Evolutionary conservation across 2,329 filamentous ascomycete species (phyloP).

Genomic region (Arthrobotrys iridis): DNA sequence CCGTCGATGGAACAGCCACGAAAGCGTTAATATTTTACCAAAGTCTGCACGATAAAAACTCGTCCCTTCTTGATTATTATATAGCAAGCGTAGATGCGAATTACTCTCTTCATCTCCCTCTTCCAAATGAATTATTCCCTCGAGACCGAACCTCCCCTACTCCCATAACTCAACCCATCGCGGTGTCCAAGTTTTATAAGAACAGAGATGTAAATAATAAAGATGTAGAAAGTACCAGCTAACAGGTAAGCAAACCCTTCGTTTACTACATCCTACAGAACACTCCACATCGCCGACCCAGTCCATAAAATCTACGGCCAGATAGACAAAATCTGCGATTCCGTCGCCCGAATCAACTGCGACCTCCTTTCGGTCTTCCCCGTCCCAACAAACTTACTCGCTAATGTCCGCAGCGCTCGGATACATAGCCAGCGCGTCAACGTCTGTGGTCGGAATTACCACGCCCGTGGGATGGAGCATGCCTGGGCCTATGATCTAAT

Average conservation of each 20-base stretch:
- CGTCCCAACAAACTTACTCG: not conserved
- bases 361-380: slow-evolving; percentile 4
- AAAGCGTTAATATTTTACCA: slow-evolving; percentile 1
- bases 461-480: not conserved
- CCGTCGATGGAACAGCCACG: slow-evolving; percentile 15
- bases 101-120: too few species aligned
- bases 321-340: slow-evolving; percentile 16
- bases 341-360: slow-evolving; percentile 5
- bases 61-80: too few species aligned
- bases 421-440: slow-evolving; percentile 28
- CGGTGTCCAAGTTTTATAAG: not conserved
- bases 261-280: slow-evolving; percentile 11
- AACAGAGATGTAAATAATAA: not conserved
- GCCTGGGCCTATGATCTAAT: slow-evolving; percentile 31
- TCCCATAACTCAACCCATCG: too few species aligned
- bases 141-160: too few species aligned
- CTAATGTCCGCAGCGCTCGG: slow-evolving; percentile 10
- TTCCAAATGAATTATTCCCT: too few species aligned
- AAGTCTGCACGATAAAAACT: slow-evolving; percentile 27
- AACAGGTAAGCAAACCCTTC: slow-evolving; percentile 36
- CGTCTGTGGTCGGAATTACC: not conserved
- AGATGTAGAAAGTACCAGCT: not conserved
- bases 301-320: slow-evolving; percentile 1
- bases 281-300: slow-evolving; percentile 27
- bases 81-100: slow-evolving; percentile 17